Percentiles rank a stretch among this genome's conserved stretches.
phyloP scores from a whole-genome alignment of 1,139 yeast species.

The Geotrichum restrictum region DNA sequence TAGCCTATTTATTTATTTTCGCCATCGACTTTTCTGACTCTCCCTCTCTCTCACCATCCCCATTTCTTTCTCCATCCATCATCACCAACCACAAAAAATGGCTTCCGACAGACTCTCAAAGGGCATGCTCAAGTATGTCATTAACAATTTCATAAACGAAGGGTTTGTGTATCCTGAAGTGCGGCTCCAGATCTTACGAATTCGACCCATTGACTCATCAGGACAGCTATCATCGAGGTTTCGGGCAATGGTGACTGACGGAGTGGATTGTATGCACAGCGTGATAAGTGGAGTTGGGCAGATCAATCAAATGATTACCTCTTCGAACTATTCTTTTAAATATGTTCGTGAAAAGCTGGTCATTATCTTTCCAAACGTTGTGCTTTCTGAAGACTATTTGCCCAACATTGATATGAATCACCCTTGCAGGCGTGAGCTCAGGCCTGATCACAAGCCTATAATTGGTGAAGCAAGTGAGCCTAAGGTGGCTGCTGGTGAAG shows the following conservation, averaged over 20 bases:
- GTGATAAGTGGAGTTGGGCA: background rate
- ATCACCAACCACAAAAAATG: slow-evolving; percentile 5
- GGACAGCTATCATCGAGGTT: background rate
- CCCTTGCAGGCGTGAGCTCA: background rate
- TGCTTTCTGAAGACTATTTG: background rate
- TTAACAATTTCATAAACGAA: background rate
- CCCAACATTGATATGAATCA: slow-evolving; percentile 2
- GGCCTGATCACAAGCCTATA: background rate
- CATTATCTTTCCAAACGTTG: slow-evolving; percentile 1
- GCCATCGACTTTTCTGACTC: background rate
- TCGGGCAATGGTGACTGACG: slow-evolving; percentile 14
- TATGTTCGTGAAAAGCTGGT: slow-evolving; percentile 4
- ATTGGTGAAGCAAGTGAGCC: too few relatives aligned
- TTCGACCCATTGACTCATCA: slow-evolving; percentile 8
- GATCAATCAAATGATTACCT: slow-evolving; percentile 8
- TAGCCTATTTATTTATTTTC: background rate
- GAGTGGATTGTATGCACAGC: slow-evolving; percentile 11
- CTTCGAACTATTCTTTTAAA: slow-evolving; percentile 7
- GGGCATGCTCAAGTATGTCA: slow-evolving; percentile 14
- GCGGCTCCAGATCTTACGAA: slow-evolving; percentile 9
- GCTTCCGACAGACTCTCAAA: slow-evolving; percentile 8
- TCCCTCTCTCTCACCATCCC: background rate
- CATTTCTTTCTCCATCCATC: background rate
- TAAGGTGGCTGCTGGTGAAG: too few relatives aligned
- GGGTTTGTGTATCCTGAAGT: slow-evolving; percentile 9